A percentile compares a stretch with the other conserved stretches of the same genome.
Conservation (phyloP, 1,139 yeast genomes). For the Yamadazyma epiphylla region DNA sequence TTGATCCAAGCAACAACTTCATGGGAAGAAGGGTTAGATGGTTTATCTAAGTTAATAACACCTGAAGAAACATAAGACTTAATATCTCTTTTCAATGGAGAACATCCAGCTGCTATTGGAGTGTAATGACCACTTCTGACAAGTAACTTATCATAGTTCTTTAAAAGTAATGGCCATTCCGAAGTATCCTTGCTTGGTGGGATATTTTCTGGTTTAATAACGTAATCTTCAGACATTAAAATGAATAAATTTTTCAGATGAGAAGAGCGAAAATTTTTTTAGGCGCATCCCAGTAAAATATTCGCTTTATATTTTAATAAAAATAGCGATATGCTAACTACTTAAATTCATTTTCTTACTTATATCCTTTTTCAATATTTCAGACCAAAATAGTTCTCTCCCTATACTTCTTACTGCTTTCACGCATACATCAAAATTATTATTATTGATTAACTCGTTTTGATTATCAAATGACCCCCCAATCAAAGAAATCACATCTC, state of each 20-base stretch:
- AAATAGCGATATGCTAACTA: no score
- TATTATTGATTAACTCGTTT: slow-evolving; percentile 33
- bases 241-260: slow-evolving; percentile 14
- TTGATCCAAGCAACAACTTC: slow-evolving; percentile 99
- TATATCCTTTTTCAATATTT: slow-evolving; percentile 32
- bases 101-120: slow-evolving; percentile 92
- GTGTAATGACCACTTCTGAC: slow-evolving; percentile 97
- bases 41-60: slow-evolving; percentile 95
- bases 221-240: slow-evolving; percentile 57
- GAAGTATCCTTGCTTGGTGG: slow-evolving; percentile 82
- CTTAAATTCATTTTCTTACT: slow-evolving; percentile 14
- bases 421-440: slow-evolving; percentile 49
- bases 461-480: slow-evolving; percentile 45
- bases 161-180: slow-evolving; percentile 92
- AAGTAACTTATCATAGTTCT: slow-evolving; percentile 87
- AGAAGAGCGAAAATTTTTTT: slow-evolving; percentile 6
- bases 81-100: slow-evolving; percentile 92
- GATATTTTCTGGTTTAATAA: slow-evolving; percentile 87
- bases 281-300: slow-evolving; percentile 1
- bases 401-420: slow-evolving; percentile 62
- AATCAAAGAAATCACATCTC: slow-evolving; percentile 59
- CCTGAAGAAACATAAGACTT: slow-evolving; percentile 89
- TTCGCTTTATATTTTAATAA: background rate
- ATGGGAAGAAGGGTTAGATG: slow-evolving; percentile 96
- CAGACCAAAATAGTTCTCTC: slow-evolving; percentile 68